A percentile compares a stretch with the other conserved stretches of the same genome.
Evolutionary conservation across 768 basidiomycete species (phyloP).

Genomic region (Leccinum aurantiacum): DNA sequence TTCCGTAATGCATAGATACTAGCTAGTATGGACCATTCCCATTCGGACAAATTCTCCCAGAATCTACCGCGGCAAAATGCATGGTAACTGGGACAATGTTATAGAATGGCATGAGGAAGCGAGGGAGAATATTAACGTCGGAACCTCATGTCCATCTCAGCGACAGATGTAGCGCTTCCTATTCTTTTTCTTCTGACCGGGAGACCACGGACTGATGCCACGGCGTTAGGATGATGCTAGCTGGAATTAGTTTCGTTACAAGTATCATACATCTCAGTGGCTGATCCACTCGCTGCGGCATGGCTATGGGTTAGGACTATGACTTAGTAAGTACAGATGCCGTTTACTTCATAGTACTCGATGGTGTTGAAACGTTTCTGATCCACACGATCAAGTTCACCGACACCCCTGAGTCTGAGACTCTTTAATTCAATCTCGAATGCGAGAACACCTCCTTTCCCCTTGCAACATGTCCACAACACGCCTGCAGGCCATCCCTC

Average conservation of each 20-base stretch:
- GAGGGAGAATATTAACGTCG: neutral
- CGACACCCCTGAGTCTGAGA: constrained; percentile 25
- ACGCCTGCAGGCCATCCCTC: constrained; percentile 12
- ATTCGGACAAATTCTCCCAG: neutral
- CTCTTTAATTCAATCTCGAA: constrained; percentile 26
- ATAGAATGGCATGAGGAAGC: neutral
- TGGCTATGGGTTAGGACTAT: neutral
- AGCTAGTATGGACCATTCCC: neutral
- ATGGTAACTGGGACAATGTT: neutral
- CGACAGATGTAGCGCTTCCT: neutral
- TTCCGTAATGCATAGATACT: neutral
- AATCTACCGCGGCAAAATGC: neutral
- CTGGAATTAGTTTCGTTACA: constrained; percentile 2
- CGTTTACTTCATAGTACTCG: constrained; percentile 7
- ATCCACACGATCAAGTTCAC: constrained; percentile 19
- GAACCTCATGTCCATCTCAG: neutral
- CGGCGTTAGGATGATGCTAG: constrained; percentile 6
- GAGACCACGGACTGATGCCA: neutral
- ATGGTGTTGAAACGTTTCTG: constrained; percentile 25
- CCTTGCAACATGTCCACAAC: constrained; percentile 17
- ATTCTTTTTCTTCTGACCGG: neutral
- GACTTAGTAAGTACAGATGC: constrained; percentile 8
- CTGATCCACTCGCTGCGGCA: constrained; percentile 8
- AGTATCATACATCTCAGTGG: neutral
- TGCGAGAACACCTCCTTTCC: constrained; percentile 17